phyloP scores from a whole-genome alignment of 495 filamentous ascomycete genomes.

The Apiosordaria backusii region DNA sequence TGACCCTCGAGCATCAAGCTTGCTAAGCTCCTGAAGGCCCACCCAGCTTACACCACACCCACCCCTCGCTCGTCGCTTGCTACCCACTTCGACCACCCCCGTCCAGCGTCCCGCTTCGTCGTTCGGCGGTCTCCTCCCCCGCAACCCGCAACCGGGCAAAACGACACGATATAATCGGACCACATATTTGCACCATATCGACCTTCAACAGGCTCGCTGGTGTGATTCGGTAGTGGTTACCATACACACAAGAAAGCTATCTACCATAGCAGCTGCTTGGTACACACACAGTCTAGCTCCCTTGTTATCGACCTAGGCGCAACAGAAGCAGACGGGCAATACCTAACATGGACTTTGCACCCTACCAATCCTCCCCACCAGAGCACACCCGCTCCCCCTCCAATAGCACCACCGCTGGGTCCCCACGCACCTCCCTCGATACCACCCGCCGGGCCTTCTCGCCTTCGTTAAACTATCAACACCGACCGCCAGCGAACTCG shows the following conservation, averaged over 20 bases:
- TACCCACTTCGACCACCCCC: slow-evolving; percentile 2
- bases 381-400: slow-evolving; percentile 68
- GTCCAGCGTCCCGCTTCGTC: neutral
- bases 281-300: neutral
- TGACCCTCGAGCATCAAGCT: neutral
- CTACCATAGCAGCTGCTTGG: too few relatives aligned
- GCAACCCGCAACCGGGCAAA: neutral
- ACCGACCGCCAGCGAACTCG: slow-evolving; percentile 34
- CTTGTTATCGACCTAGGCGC: neutral
- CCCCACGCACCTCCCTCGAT: slow-evolving; percentile 51
- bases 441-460: slow-evolving; percentile 43
- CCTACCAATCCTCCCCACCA: slow-evolving; percentile 85
- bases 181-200: neutral
- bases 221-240: neutral
- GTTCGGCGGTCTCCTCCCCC: neutral
- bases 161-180: slow-evolving; percentile 5
- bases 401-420: slow-evolving; percentile 41
- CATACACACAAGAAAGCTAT: neutral
- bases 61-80: neutral
- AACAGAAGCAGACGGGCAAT: too few relatives aligned
- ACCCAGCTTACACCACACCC: neutral
- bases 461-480: slow-evolving; percentile 37
- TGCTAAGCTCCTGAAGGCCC: neutral
- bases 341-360: slow-evolving; percentile 80
- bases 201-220: neutral